Base-by-base conservation (phyloP, 75 land plant genomes). In the Cupressus sempervirens region DNA sequence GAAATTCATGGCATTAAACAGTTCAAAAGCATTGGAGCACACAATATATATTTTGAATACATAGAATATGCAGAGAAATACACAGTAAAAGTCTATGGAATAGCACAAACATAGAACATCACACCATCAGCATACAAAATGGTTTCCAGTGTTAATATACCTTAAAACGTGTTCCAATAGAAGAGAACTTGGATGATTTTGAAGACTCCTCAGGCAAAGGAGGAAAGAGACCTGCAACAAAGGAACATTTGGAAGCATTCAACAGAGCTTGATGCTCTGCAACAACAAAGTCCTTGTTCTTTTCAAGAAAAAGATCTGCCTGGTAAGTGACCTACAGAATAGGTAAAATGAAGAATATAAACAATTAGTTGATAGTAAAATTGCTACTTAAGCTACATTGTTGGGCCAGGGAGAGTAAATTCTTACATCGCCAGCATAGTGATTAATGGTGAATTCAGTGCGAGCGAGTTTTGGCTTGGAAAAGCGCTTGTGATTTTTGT, bases 401-500 rank as follows among this genome's bases (percentile, higher is more conserved):
- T 45, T 45, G 45, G 30, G 16, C 14, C 50, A 54, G 54, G 38
- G 50, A 38, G 48, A 76, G 43, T 56, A 65, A 15, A 11, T 10
- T 2, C 95, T 88, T 92, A 95, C 98, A 87, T 96, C 98, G 76
- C 98, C 98, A 85, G 98, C 98, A 87, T 96, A 96, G 80, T 96
- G 98, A 83, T 85, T 88, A 83, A 96, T 92, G 46, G 93, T 96
- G 87, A 96, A 96, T 82, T 95, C 98, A 52, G 97, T 95, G 43
- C 95, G 94, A 82, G 95, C 86, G 80, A 95, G 92, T 86, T 96
- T 96, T 62, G 98, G 98, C 88, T 95, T 96, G 88, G 89, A 93
- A 84, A 96, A 95, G 11, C 98, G 93, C 84, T 94, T 93, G 82
- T 95, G 94, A 58, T 67, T 88, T 87, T 91, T 96, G 82, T 89